Base-by-base conservation (phyloP, 345 rosid genomes). In the Mangifera indica region DNA sequence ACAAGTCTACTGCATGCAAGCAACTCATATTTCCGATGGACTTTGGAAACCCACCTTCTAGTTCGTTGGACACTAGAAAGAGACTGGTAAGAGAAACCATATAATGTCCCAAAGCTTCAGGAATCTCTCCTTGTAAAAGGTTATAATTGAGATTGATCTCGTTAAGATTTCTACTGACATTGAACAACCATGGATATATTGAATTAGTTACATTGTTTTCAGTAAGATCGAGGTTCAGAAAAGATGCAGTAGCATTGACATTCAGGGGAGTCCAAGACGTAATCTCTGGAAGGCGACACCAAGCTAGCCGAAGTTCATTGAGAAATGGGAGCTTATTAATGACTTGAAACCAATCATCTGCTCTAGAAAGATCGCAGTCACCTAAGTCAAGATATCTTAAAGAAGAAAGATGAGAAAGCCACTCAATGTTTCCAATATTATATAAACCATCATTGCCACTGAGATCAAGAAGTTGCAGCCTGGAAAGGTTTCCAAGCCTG, bases 271-370 rank as follows among this genome's bases (percentile, higher is more conserved):
- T 22, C 3, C 22, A 21, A 44, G 67, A 53, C 44, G 44, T 21
- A 4, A 58, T 25, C 0, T 44, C 54, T 48, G 67, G 61, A 62
- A 72, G 68, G 34, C 14, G 7, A 62, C 77, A 78, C 17, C n/a
- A 1, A 2, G 1, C 2, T 25, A 72, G 40, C 12, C 6, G 14
- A 46, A 80, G 18, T 11, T 54, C 14, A 40, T 10, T 13, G 17
- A 80, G 34, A 37, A 24, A 60, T 51, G 69, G 42, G 37, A 72
- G n/a, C n/a, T n/a, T n/a, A n/a, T n/a, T n/a, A n/a, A n/a, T n/a
- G n/a, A n/a, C n/a, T n/a, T n/a, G n/a, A n/a, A n/a, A n/a, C n/a
- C n/a, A n/a, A n/a, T n/a, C n/a, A n/a, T n/a, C n/a, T n/a, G n/a
- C n/a, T n/a, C n/a, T n/a, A n/a, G n/a, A n/a, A n/a, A n/a, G n/a